phyloP scores from a whole-genome alignment of 2,329 filamentous ascomycete species.

The Phaeophleospora eucalypticola region DNA sequence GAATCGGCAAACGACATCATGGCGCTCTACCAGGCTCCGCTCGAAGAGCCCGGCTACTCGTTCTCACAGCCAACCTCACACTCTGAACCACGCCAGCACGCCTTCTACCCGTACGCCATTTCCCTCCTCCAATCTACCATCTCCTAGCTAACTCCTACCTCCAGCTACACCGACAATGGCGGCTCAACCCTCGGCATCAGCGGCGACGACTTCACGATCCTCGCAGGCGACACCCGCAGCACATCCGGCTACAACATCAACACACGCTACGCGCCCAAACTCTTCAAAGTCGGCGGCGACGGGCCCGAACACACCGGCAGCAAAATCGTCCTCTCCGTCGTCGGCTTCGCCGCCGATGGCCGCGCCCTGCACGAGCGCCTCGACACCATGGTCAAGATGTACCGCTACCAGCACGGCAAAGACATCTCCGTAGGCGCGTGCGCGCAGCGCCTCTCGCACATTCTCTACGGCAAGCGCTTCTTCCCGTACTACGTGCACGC shows the following conservation, averaged over 20 bases:
- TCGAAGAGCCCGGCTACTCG: slow-evolving; percentile 56
- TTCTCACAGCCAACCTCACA: slow-evolving; percentile 51
- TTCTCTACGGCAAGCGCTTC: slow-evolving; percentile 96
- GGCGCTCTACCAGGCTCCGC: slow-evolving; percentile 33
- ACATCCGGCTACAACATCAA: slow-evolving; percentile 99
- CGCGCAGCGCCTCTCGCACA: slow-evolving; percentile 89
- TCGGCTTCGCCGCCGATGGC: slow-evolving; percentile 93
- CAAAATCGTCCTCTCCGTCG: slow-evolving; percentile 84
- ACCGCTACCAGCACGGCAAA: slow-evolving; percentile 96
- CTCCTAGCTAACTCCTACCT: slow-evolving; percentile 6
- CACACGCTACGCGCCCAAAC: slow-evolving; percentile 88
- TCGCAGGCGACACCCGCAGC: slow-evolving; percentile 94
- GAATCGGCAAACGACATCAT: not conserved
- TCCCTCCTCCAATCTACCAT: not conserved
- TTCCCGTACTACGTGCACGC: slow-evolving; percentile 98
- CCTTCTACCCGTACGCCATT: slow-evolving; percentile 79
- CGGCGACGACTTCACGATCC: slow-evolving; percentile 88
- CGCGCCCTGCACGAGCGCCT: slow-evolving; percentile 89
- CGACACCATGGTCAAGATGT: slow-evolving; percentile 96
- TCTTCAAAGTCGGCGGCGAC: slow-evolving; percentile 94
- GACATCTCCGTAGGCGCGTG: slow-evolving; percentile 91
- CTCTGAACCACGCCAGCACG: slow-evolving; percentile 60
- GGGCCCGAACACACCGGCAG: slow-evolving; percentile 80
- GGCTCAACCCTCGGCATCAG: slow-evolving; percentile 94
- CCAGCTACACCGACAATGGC: slow-evolving; percentile 93